These are phyloP conservation scores for Saccharomyces pastorianus DNA, from an alignment of 1,139 yeast species.

Conservation along the genomic window DNA sequence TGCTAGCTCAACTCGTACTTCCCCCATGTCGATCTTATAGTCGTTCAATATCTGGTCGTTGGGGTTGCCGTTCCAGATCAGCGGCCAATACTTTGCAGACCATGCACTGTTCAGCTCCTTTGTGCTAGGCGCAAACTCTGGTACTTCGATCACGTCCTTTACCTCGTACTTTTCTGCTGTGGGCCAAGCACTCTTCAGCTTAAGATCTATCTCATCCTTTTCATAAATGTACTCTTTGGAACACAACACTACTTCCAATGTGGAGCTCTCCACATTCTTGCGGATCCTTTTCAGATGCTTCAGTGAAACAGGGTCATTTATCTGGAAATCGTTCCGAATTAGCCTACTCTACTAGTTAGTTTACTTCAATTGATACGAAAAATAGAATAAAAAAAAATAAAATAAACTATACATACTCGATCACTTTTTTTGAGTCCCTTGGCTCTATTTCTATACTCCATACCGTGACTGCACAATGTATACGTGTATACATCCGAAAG, in stretches of 20 bases:
- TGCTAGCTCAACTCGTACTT: constrained; percentile 24
- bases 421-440: constrained; percentile 33
- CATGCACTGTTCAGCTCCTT: constrained; percentile 57
- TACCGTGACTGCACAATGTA: constrained; percentile 32
- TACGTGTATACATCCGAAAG: constrained; percentile 3
- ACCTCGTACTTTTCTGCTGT: constrained; percentile 19
- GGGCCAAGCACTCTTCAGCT: constrained; percentile 12
- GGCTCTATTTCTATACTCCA: constrained; percentile 53
- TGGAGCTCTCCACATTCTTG: constrained; percentile 15
- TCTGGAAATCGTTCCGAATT: constrained; percentile 21
- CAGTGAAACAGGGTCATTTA: constrained; percentile 35
- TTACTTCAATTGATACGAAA: constrained; percentile 7
- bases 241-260: constrained; percentile 34
- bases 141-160: constrained; percentile 33
- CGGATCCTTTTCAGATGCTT: constrained; percentile 40
- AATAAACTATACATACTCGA: constrained; percentile 24
- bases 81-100: constrained; percentile 73
- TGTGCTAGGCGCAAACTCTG: constrained; percentile 49
- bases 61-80: constrained; percentile 91
- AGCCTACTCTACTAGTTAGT: constrained; percentile 14
- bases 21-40: constrained; percentile 31
- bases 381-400: constrained; percentile 11
- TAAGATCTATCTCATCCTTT: constrained; percentile 11
- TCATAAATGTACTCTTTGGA: constrained; percentile 20
- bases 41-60: constrained; percentile 47